Evolutionary conservation across 139 green algal genomes (phyloP).

Genomic region (Volvox reticuliferus): DNA sequence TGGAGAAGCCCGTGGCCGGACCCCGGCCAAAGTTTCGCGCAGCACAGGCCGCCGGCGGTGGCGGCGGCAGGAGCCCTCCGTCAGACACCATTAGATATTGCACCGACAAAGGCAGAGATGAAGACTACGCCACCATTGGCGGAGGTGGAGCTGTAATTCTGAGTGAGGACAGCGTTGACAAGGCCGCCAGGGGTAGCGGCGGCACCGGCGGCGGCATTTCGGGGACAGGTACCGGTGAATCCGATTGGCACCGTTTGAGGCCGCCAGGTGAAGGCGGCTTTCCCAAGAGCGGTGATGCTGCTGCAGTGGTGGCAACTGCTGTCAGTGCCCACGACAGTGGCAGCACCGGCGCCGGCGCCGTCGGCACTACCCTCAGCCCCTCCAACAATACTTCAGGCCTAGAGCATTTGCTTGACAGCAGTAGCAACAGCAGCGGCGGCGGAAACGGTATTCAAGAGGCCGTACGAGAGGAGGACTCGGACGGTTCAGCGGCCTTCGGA

Average conservation of each 20-base stretch:
- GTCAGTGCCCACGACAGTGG: background rate
- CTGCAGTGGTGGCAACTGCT: background rate
- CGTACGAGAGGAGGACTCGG: background rate
- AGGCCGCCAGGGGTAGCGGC: background rate
- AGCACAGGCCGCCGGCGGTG: too few species aligned
- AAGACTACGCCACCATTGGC: background rate
- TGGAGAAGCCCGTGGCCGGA: background rate
- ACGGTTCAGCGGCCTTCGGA: too few species aligned
- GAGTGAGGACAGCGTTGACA: too few species aligned
- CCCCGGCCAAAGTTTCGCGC: too few species aligned
- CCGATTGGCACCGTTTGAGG: too few species aligned
- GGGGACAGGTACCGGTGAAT: background rate
- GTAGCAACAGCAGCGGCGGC: background rate
- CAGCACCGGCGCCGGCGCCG: background rate
- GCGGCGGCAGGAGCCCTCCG: too few species aligned
- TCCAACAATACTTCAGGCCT: background rate
- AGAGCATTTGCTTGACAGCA: background rate
- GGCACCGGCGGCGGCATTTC: background rate
- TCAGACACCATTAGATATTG: too few species aligned
- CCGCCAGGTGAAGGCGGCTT: too few species aligned
- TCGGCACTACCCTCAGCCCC: background rate
- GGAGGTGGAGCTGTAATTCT: background rate
- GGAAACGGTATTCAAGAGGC: background rate
- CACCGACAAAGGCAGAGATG: too few species aligned
- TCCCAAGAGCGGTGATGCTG: background rate